Conservation (phyloP, 805 yeast genomes). For the Lipomyces anomalus region DNA sequence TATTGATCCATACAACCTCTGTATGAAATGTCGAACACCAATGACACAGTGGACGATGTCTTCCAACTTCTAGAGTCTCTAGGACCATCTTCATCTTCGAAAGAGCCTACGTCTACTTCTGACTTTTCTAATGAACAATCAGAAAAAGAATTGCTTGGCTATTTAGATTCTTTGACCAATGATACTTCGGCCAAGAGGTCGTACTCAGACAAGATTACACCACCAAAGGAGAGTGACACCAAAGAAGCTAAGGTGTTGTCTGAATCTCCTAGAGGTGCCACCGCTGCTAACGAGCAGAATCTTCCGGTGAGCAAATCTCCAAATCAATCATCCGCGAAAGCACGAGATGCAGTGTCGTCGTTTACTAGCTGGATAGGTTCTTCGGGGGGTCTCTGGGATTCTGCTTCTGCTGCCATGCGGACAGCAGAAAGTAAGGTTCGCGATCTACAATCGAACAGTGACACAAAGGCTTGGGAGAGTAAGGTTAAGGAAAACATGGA, state of each 20-base stretch:
- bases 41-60: conserved; percentile 34
- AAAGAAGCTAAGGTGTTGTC: conserved; percentile 1
- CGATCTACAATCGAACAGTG: conserved; percentile 34
- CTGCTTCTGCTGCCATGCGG: conserved; percentile 37
- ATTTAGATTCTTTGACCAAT: conserved; percentile 37
- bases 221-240: conserved; percentile 7
- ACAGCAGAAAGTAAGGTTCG: conserved; percentile 40
- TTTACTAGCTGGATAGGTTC: conserved; percentile 25
- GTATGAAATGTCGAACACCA: conserved; percentile 1
- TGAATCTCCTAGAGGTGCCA: too few relatives aligned
- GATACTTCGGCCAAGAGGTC: conserved; percentile 15
- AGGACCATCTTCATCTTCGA: conserved; percentile 14
- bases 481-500: conserved; percentile 24
- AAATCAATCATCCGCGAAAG: neutral
- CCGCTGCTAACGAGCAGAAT: too few relatives aligned
- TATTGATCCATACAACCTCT: neutral
- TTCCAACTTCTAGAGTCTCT: conserved; percentile 38
- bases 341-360: conserved; percentile 10
- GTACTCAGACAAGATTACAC: conserved; percentile 1
- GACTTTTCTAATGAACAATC: conserved; percentile 8
- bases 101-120: neutral
- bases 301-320: too few relatives aligned
- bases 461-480: conserved; percentile 26
- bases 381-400: conserved; percentile 39
- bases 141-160: conserved; percentile 40